Evolutionary conservation across 305 asterid genomes (phyloP).

Genomic region (Withania somnifera): DNA sequence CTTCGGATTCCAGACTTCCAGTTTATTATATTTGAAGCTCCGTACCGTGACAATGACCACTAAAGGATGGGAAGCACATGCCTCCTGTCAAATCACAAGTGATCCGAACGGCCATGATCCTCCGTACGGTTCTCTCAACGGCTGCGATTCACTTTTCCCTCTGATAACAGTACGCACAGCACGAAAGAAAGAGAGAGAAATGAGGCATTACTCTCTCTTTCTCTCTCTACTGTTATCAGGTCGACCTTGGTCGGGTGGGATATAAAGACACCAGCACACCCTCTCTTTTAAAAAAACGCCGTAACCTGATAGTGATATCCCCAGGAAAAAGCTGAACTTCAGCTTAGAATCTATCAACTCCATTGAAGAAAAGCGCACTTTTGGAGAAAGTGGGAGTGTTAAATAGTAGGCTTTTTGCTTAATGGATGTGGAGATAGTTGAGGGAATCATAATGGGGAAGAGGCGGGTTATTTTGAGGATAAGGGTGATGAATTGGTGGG

Average conservation of each 20-base stretch:
- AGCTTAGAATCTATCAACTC: no score
- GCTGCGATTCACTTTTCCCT: slow-evolving; percentile 3
- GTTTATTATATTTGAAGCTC: slow-evolving; percentile 16
- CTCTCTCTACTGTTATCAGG: slow-evolving; percentile 71
- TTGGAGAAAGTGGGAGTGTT: slow-evolving; percentile 4
- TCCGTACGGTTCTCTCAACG: slow-evolving; percentile 3
- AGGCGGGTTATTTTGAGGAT: slow-evolving; percentile 13
- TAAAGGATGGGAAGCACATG: slow-evolving; percentile 54
- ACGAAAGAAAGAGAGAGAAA: not conserved
- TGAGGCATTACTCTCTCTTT: not conserved
- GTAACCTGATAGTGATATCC: slow-evolving; percentile 16
- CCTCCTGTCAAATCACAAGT: slow-evolving; percentile 33
- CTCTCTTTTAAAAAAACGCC: not conserved
- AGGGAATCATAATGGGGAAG: slow-evolving; percentile 5
- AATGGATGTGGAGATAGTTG: slow-evolving; percentile 4
- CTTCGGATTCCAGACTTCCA: not conserved
- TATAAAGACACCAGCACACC: slow-evolving; percentile 38
- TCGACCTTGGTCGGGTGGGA: slow-evolving; percentile 87
- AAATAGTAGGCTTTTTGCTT: not conserved
- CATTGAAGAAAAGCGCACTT: no score
- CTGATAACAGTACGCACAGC: not conserved
- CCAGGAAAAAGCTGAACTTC: slow-evolving; percentile 8
- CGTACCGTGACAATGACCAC: slow-evolving; percentile 53
- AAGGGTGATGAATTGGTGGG: slow-evolving; percentile 26
- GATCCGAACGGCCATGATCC: not conserved